These are phyloP conservation scores for Solanum pimpinellifolium DNA, from an alignment of 257 asterid genomes.

Conservation along the genomic window DNA sequence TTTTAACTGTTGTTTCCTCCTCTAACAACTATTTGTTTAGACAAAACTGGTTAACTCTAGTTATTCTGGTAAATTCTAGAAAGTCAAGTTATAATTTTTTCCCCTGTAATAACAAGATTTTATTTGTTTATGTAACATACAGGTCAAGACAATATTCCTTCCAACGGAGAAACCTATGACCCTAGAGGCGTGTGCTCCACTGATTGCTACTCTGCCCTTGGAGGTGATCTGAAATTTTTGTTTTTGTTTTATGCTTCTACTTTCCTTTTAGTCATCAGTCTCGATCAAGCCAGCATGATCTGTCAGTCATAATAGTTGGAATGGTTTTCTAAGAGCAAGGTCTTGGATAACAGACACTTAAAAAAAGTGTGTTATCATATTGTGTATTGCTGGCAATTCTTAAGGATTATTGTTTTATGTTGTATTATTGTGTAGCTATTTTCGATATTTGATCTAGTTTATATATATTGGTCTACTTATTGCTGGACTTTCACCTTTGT, in stretches of 20 bases:
- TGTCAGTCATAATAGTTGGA: neutral
- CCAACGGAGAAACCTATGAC: slow-evolving; percentile 74
- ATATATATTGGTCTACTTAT: neutral
- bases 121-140: slow-evolving; percentile 6
- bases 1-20: neutral
- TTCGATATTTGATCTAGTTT: neutral
- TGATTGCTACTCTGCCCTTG: slow-evolving; percentile 82
- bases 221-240: slow-evolving; percentile 33
- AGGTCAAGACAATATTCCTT: slow-evolving; percentile 76
- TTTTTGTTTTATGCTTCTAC: neutral
- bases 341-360: neutral
- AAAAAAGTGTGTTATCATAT: neutral
- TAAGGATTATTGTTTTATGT: neutral
- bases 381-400: neutral
- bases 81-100: neutral
- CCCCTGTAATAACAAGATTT: neutral
- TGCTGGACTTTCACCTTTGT: neutral
- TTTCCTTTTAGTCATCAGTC: neutral
- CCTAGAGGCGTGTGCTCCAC: slow-evolving; percentile 79
- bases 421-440: neutral
- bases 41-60: neutral
- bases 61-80: neutral
- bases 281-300: neutral
- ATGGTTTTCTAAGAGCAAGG: neutral
- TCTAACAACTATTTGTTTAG: neutral